Evolutionary conservation across 352 stramenopile species (phyloP).

Genomic region (Pythium rhizo-oryzae): DNA sequence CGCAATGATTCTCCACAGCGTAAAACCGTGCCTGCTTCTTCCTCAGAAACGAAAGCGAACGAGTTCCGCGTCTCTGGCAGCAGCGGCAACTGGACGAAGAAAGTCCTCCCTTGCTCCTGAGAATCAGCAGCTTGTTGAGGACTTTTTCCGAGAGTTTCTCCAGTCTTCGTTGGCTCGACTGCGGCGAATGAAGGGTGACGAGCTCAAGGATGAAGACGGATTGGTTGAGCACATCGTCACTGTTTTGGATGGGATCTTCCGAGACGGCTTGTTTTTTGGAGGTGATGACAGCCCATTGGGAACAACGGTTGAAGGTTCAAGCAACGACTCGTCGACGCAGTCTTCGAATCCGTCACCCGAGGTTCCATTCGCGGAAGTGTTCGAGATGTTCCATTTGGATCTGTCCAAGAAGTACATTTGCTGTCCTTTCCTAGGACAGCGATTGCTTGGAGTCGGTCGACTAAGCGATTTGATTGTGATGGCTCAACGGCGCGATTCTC

Average conservation of each 20-base stretch:
- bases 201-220: conserved; percentile 82
- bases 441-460: conserved; percentile 69
- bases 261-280: conserved; percentile 60
- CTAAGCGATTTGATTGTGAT: conserved; percentile 82
- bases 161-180: conserved; percentile 71
- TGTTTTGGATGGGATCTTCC: conserved; percentile 72
- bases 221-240: conserved; percentile 76
- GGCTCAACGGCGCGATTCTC: conserved; percentile 61
- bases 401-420: conserved; percentile 88
- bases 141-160: conserved; percentile 83
- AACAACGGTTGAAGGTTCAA: conserved; percentile 17
- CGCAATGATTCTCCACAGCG: conserved; percentile 64
- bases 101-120: conserved; percentile 40
- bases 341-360: conserved; percentile 11
- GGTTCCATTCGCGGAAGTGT: conserved; percentile 66
- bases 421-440: conserved; percentile 79
- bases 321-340: background rate
- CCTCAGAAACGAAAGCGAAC: conserved; percentile 45
- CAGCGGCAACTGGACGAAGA: conserved; percentile 30
- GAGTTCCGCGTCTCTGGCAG: conserved; percentile 18
- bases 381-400: conserved; percentile 85
- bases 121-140: conserved; percentile 49
- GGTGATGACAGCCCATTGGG: conserved; percentile 19
- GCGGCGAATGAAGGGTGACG: conserved; percentile 61
- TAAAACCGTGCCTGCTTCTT: conserved; percentile 67